Conservation (phyloP, 306 rosid species). For the Castanea crenata region DNA sequence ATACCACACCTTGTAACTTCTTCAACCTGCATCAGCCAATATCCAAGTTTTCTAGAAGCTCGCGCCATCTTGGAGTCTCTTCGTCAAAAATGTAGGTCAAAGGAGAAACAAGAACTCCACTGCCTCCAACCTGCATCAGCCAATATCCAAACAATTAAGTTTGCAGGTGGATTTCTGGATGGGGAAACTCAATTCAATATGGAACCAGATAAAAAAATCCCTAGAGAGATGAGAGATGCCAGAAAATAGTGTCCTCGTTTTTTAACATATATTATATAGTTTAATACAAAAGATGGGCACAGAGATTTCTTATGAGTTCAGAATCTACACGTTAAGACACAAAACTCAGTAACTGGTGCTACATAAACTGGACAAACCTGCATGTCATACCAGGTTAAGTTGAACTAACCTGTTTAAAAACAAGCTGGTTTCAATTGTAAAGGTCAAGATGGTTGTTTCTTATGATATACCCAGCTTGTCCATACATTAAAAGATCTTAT, state of each 20-base stretch:
- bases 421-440: too few relatives aligned
- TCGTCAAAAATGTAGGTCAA: conserved; percentile 94
- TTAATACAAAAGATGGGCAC: neutral
- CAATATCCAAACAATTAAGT: neutral
- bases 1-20: conserved; percentile 70
- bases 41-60: conserved; percentile 73
- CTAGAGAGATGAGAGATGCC: neutral
- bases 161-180: neutral
- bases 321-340: too few relatives aligned
- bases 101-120: conserved; percentile 93
- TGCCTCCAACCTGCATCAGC: conserved; percentile 84
- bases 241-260: neutral
- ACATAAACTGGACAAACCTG: too few relatives aligned
- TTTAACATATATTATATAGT: neutral
- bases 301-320: too few relatives aligned
- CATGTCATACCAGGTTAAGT: too few relatives aligned
- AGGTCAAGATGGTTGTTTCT: too few relatives aligned
- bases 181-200: neutral
- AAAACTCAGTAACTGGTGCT: too few relatives aligned
- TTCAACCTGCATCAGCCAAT: too few relatives aligned
- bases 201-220: conserved; percentile 16
- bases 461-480: too few relatives aligned
- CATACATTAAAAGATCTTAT: too few relatives aligned
- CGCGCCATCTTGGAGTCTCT: conserved; percentile 95
- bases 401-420: too few relatives aligned